Base-by-base conservation (phyloP, 768 basidiomycete species). In the Leccinum longicurvipes region DNA sequence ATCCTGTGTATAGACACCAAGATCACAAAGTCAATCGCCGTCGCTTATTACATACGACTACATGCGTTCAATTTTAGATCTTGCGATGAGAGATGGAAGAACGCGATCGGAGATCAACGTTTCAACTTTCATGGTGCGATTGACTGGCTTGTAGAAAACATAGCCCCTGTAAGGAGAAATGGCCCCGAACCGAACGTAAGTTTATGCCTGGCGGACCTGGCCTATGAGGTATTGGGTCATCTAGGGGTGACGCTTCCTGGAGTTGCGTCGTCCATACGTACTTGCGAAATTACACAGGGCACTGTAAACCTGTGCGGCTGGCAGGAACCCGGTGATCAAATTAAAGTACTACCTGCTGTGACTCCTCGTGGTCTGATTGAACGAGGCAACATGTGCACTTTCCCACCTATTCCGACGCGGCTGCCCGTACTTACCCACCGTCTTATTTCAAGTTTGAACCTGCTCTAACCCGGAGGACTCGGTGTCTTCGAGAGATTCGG, bases 21-120 rank as follows among this genome's bases (percentile, higher is more conserved):
- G 60, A 50, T 41, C 23, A 19, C 14, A 2, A 19, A 39, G 10
- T 62, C 54, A 54, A 62, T 63, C 42, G 34, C 60, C 60, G 57
- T 48, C 21, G 1, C 14, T 21, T 56, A n/a, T 54, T 50, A 59
- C 42, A 60, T 32, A 56, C 32, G 4, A 12, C 5, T 19, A 12
- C 41, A 19, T 27, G 53, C 21, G 24, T 54, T n/a, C 36, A 41
- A 28, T 25, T 52, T 5, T 21, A 36, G 23, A 46, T 23, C 47
- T 28, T 42, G 21, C 23, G 32, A 39, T 55, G 8, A 24, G 36
- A 32, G n/a, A 28, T 11, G 29, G 36, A 48, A 42, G 29, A 24
- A 21, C 6, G 5, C 29, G 15, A 14, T 15, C 9, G n/a, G 23
- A 31, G 9, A 23, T 28, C 39, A 11, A n/a, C n/a, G n/a, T n/a